Evolutionary conservation across 2,329 filamentous ascomycete genomes (phyloP), one percentile per base, ranked within the genome.

Genomic region (Cytospora paraplurivora): DNA sequence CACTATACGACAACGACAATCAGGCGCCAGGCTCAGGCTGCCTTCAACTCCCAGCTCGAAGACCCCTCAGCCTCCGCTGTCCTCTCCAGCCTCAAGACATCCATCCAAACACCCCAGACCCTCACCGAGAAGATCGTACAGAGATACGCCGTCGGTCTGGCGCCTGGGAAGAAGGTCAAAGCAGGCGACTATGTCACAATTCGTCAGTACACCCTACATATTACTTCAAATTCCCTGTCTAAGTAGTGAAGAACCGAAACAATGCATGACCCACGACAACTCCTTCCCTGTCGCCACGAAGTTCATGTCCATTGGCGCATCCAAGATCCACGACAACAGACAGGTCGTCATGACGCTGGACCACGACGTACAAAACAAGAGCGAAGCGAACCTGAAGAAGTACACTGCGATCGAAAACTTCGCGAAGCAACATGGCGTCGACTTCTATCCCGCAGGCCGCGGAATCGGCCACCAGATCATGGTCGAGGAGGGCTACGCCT

Each of bases 111-210:
- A 17, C 96, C 91, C 0, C 93, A 97, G 76, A 97, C 91, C 3
- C 77, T 97, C 58, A 95, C 91, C 3, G 93, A 97, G 75, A 97
- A 97, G 81, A 97, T 97, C 64, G 88, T 97, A 0, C 93, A 97
- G 75, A 78, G 83, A 17, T 89, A 96, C 38, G 56, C 92, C 0
- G 82, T 93, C n/a, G 91, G 88, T 11, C 83, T 97, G 1, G 77
- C 90, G 13, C 75, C 85, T 12, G 91, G 87, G 65, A 96, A 97
- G 78, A 80, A 83, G 63, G 90, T 97, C 71, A 84, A 83, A 70
- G 81, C 85, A 5, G 93, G 93, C 72, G 93, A 97, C 82, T 97
- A 95, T 79, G 87, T 97, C 64, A 90, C 85, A 0, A 81, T 96
- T 12, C 79, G 27, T 27, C 27, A 27, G 27, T 27, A 27, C 27